Evolutionary conservation across 768 basidiomycete species (phyloP), one percentile per base, ranked within the genome.

Genomic region (Boletales sp.): DNA sequence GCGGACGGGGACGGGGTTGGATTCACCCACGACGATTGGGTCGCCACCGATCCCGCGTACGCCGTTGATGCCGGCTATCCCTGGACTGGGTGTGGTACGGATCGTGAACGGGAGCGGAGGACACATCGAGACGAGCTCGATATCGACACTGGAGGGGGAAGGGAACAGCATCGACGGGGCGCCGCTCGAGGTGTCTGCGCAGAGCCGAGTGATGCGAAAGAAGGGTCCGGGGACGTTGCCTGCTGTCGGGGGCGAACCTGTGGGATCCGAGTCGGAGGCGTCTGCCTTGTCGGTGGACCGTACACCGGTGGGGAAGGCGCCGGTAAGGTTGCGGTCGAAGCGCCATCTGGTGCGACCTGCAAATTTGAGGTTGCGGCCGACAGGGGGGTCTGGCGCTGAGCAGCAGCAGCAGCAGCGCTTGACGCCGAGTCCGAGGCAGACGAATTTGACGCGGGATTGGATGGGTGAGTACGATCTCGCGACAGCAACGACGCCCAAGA

Each of bases 401-500:
- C 24, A 24, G 5, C 67, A 69, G 47, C 74, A 69, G 47, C 74
- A 70, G 50, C 60, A 62, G 21, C 9, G 31, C 14, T 14, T 11
- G 12, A 61, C 64, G 19, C 63, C 73, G 18, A 77, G 74, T 57
- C 74, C 78, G 2, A 78, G 77, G 24, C 73, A 70, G 3, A 77
- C 76, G 40, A 72, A 69, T 11, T 66, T 83, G 42, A 71, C 65
- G 2, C 80, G 82, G 2, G 80, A 82, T 40, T 81, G 76, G 74
- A 73, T 76, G 5, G 71, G 67, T 31, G 81, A 83, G 14, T 72
- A 72, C 17, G 83, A 84, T 19, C 59, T 24, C 24, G 24, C 24
- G 24, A 24, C 57, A 30, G 69, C 72, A 17, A 69, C 70, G 39
- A 90, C 87, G 5, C 88, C 87, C 4, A 80, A 70, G 48, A 79